Base-by-base conservation (phyloP, 1,139 yeast genomes). In the Pichia inconspicua region DNA sequence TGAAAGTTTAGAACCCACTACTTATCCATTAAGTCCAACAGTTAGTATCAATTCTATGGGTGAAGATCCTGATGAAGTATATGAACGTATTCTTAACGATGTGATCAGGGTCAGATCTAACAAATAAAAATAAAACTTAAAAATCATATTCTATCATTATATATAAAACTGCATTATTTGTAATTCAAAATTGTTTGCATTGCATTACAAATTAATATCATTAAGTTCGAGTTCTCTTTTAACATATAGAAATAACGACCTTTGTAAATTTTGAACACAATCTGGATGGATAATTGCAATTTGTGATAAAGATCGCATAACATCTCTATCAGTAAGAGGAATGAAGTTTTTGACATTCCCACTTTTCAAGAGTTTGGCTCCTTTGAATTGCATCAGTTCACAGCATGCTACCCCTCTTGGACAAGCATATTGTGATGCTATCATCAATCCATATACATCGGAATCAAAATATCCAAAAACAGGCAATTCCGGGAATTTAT, bases 371-470 rank as follows among this genome's bases (percentile, higher is more conserved):
- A 49, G 22, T 10, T 34, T 37, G 4, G 48, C 45, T 27, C 53
- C 50, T 15, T 25, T 45, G 1, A 45, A 37, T 22, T 15, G 9
- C 19, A 49, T 8, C 9, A 28, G 28, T 22, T 45, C 28, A 46
- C 42, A 45, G 17, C 45, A 43, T 9, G 47, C 36, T n/a, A 22
- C 4, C 12, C 4, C 5, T 4, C 19, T 43, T 32, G 50, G 52
- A 25, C 48, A 48, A 39, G 50, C 53, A 48, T 73, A 78, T 19
- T 67, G 73, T 35, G 70, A 66, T 54, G 75, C 70, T 19, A 86
- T 86, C 55, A 74, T 72, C 9, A 84, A 59, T 0, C 95, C 95
- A 62, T 81, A 78, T 0, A 87, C 80, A 60, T 86, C 95, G 7
- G 86, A 75, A 62, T 76, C 75, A 46, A 79, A 71, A 30, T 72